Conservation (phyloP, 2,329 filamentous ascomycete genomes). For the Coniochaeta ligniaria region DNA sequence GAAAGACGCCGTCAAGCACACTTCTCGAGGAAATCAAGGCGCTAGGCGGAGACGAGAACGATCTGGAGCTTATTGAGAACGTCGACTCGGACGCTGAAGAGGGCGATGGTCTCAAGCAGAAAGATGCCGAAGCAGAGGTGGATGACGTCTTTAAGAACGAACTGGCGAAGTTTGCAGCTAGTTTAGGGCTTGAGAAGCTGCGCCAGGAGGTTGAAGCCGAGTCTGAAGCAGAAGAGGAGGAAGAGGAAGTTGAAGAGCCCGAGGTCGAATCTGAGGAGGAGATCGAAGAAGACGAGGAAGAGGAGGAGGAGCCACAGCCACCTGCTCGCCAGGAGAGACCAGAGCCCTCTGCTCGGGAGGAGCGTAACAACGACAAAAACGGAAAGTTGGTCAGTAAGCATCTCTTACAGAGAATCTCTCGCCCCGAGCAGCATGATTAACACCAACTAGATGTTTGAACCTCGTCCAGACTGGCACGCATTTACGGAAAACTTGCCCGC, state of each 20-base stretch:
- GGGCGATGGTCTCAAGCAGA: conserved; percentile 17
- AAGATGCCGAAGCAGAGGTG: conserved; percentile 13
- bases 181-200: conserved; percentile 39
- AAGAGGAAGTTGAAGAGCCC: conserved; percentile 22
- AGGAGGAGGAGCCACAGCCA: conserved; percentile 14
- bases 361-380: conserved; percentile 18
- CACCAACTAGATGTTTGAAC: conserved; percentile 42
- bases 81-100: conserved; percentile 43
- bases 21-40: conserved; percentile 58
- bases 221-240: conserved; percentile 27
- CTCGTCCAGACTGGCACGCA: conserved; percentile 50
- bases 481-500: conserved; percentile 34
- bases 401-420: conserved; percentile 6
- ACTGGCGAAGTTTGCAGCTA: conserved; percentile 42
- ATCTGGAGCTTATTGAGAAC: conserved; percentile 53
- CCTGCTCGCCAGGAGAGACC: neutral
- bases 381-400: conserved; percentile 34
- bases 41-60: conserved; percentile 58
- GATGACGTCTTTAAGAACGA: conserved; percentile 35
- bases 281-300: conserved; percentile 24
- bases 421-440: neutral
- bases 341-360: conserved; percentile 7
- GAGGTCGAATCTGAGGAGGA: conserved; percentile 17
- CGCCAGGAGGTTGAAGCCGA: conserved; percentile 29
- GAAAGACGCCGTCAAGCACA: conserved; percentile 6